Base-by-base conservation (phyloP, 768 basidiomycete genomes). In the Xerocomus brunneocitrinus region DNA sequence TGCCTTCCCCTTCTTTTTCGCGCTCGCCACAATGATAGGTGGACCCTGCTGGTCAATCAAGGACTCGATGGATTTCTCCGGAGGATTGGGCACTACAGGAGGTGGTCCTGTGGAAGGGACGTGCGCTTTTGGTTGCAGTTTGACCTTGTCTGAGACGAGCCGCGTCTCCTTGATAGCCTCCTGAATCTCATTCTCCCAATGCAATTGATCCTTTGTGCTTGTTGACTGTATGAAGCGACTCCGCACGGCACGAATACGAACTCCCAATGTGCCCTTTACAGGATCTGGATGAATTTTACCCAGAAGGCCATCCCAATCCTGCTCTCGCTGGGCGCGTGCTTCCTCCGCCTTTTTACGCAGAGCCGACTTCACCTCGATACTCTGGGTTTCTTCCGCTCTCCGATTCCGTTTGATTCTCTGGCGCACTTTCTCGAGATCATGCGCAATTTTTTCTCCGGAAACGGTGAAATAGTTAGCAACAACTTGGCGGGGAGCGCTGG, bases 331-430 rank as follows among this genome's bases (percentile, higher is more conserved):
- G 9, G 64, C 62, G 40, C 76, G 78, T 0, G 83, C 81, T 52
- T 85, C 83, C 24, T 82, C 80, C 4, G 82, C 85, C 68, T 85
- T 91, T 64, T 75, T 77, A 3, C 75, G 83, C 3, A 89, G 69
- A 4, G 76, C 71, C 3, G 76, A 75, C 58, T 81, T 80, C 19
- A 74, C 75, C 52, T 80, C 78, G 6, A 71, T 69, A 13, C 70
- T 66, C 35, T 73, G 68, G 14, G 67, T 69, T 38, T 68, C 55
- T 58, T 60, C 52, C 36, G 57, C 61, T 32, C 55, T 64, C 40
- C 58, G 63, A 39, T 68, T 62, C 41, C 67, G 71, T 45, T 69
- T 71, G 13, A 68, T 57, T 59, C 67, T 75, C 31, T 64, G 66
- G 9, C 65, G 67, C 14, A 73, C 68, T 62, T 72, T 81, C 54